Evolutionary conservation across 345 rosid species (phyloP).

Genomic region (Citrus cavaleriei): DNA sequence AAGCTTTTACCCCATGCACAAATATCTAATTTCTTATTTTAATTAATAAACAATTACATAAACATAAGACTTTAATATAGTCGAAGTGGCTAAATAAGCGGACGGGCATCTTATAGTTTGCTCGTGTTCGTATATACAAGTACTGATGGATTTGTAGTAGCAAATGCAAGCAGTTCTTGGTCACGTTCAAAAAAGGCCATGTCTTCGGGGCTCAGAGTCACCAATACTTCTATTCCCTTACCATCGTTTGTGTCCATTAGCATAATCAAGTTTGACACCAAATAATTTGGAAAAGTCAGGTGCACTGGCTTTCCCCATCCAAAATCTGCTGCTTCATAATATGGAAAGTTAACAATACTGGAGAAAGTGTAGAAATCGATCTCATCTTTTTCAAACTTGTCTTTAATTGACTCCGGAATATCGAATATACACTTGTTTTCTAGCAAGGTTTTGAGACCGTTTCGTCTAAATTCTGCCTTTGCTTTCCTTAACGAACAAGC

Average conservation of each 20-base stretch:
- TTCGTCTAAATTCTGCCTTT: slow-evolving; percentile 20
- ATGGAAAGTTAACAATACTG: slow-evolving; percentile 1
- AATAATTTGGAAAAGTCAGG: slow-evolving; percentile 11
- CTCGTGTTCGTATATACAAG: too few relatives aligned
- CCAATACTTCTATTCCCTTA: slow-evolving; percentile 11
- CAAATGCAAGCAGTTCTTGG: slow-evolving; percentile 16
- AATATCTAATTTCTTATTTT: too few relatives aligned
- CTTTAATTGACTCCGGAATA: slow-evolving; percentile 13
- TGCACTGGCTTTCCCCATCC: slow-evolving; percentile 40
- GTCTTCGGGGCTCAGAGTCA: slow-evolving; percentile 15
- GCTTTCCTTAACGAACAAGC: slow-evolving; percentile 14
- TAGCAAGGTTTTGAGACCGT: neutral
- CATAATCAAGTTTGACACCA: neutral
- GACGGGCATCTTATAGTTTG: too few relatives aligned
- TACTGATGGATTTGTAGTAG: neutral
- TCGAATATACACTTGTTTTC: neutral
- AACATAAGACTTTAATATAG: too few relatives aligned
- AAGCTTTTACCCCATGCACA: too few relatives aligned
- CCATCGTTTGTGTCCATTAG: slow-evolving; percentile 14
- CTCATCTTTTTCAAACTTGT: slow-evolving; percentile 11
- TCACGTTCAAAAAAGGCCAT: slow-evolving; percentile 20
- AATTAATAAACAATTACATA: too few relatives aligned
- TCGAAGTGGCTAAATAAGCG: too few relatives aligned
- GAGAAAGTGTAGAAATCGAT: neutral
- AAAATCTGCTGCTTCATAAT: slow-evolving; percentile 27